phyloP scores from a whole-genome alignment of 768 basidiomycete species.

The Suillus ampliporus region DNA sequence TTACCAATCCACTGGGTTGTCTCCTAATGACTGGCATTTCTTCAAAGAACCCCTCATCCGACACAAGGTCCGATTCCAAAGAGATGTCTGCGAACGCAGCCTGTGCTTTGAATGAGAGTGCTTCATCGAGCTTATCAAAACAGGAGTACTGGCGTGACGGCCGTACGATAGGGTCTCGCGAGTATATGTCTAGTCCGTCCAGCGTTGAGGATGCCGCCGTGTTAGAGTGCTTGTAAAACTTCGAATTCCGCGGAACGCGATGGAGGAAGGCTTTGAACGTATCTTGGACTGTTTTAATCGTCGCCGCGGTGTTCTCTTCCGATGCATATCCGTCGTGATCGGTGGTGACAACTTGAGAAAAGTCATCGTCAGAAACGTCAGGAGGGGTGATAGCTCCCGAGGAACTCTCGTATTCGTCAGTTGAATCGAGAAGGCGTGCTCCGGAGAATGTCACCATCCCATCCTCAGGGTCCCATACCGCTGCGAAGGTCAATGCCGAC shows the following conservation, averaged over 20 bases:
- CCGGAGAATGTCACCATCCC: slow-evolving; percentile 64
- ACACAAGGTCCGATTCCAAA: slow-evolving; percentile 28
- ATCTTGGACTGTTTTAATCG: slow-evolving; percentile 34
- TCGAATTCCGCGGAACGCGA: slow-evolving; percentile 27
- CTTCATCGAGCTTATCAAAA: slow-evolving; percentile 27
- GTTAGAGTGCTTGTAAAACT: slow-evolving; percentile 20
- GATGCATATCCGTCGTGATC: slow-evolving; percentile 22
- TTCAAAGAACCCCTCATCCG: slow-evolving; percentile 23
- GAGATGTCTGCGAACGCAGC: slow-evolving; percentile 20
- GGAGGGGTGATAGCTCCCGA: slow-evolving; percentile 16
- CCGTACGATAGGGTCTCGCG: slow-evolving; percentile 25
- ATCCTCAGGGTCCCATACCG: slow-evolving; percentile 62
- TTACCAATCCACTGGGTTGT: slow-evolving; percentile 23
- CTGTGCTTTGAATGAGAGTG: slow-evolving; percentile 21
- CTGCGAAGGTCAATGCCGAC: slow-evolving; percentile 61
- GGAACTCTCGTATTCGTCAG: slow-evolving; percentile 18
- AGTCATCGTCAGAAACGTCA: slow-evolving; percentile 25
- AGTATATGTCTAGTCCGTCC: slow-evolving; percentile 37
- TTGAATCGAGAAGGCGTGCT: slow-evolving; percentile 46
- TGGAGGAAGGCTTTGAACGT: slow-evolving; percentile 34
- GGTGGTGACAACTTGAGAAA: slow-evolving; percentile 17
- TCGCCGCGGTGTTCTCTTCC: slow-evolving; percentile 27
- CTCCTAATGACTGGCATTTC: not conserved
- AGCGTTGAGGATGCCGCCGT: slow-evolving; percentile 37
- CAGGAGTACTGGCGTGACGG: slow-evolving; percentile 26